Base-by-base conservation (phyloP, 1,284 basidiomycete genomes). In the Athelia sp. region DNA sequence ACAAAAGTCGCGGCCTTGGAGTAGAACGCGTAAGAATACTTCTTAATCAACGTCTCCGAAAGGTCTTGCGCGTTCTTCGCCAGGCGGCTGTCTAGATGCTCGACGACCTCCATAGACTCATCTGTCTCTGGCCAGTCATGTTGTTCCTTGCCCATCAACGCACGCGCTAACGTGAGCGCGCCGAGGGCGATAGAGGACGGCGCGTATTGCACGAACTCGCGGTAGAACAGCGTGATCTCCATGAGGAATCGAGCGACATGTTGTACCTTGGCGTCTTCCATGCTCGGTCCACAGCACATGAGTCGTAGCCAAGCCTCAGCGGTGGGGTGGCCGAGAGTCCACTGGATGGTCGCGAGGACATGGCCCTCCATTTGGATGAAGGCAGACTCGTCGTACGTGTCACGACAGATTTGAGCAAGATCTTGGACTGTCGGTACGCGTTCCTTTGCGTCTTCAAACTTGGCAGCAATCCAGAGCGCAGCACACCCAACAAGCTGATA, bases 391-490 rank as follows among this genome's bases (percentile, higher is more conserved):
- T 98, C 94, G 66, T 98, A 98, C 1, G 92, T 91, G 59, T 92
- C 88, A 60, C 88, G 91, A 71, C 95, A 99, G 70, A 98, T 94
- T 62, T 93, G 88, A 49, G 86, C 87, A 50, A 99, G 84, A 59
- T 99, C 96, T 61, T 90, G 83, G 8, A 98, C 90, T 1, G 93
- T 90, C 10, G 97, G 97, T 2, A 99, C 94, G 53, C 93, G 91
- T 66, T 99, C 96, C 72, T 99, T 99, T 38, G 95, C 89, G 64
- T 99, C 97, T 71, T 99, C 97, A 62, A 97, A 99, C 72, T 99
- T 99, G 61, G 97, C 91, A 4, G 97, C 97, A 59, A 99, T 98
- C 93, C 96, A 96, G 3, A 99, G 79, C 18, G 97, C 94, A 13
- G 96, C 93, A 62, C 97, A 99, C 29, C 97, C 97, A 48, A 99